Evolutionary conservation across 2,329 filamentous ascomycete genomes (phyloP), one percentile per base, ranked within the genome.

Genomic region (Calonectria pauciramosa): DNA sequence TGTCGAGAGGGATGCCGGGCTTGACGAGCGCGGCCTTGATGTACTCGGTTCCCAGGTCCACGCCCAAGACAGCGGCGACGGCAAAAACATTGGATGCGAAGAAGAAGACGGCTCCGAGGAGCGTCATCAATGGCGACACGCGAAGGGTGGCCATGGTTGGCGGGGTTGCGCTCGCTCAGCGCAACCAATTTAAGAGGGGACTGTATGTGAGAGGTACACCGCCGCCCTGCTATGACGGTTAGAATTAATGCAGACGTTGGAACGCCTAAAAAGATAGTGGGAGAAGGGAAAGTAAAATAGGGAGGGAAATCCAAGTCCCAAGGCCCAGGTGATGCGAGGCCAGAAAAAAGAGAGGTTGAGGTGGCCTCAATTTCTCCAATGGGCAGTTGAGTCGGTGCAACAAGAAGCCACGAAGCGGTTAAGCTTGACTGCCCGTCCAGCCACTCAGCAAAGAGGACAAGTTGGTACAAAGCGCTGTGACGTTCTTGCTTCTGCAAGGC

Each of bases 11-110:
- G 68, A 98, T 96, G 75, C 97, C 97, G 2, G 97, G 97, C 87
- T 99, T 99, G 76, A 99, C 96, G 52, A 99, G 91, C 18, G 95
- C 93, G 34, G 96, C 96, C 88, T 99, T 99, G 88, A 99, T 94
- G 87, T 98, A 98, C 85, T 98, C 95, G 71, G 97, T 98, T 79
- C 97, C 97, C 70, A 99, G 90, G 86, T 99, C 97, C 81, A 99
- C 91, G 77, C 97, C 97, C 28, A 99, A 89, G 23, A 99, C 96
- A 68, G 95, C 95, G 11, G 95, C 88, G 65, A 87, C 86, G 32
- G 90, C 90, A 52, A 89, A 86, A 52, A 89, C 89, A 78, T 91
- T 82, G 60, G 82, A 77, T n/a, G 85, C 81, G 49, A 86, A 78
- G 65, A 86, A 78, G 67, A 86, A 82, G 68, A 85, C 70, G 68